Evolutionary conservation across 805 yeast genomes (phyloP), one percentile per base, ranked within the genome.

Genomic region (Pichia nanzhaoensis): DNA sequence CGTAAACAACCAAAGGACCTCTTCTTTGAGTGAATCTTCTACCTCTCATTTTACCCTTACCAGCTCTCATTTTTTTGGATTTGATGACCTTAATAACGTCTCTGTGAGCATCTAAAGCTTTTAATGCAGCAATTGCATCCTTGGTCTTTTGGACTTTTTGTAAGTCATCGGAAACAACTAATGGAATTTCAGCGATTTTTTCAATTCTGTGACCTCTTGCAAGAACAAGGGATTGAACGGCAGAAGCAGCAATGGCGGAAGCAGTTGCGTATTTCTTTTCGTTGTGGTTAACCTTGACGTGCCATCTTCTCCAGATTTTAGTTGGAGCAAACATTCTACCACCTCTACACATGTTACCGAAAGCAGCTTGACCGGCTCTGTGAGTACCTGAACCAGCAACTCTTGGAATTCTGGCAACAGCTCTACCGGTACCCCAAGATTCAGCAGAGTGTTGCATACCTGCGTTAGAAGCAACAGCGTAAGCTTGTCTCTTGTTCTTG

Each of bases 341-440:
- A 75, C 97, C 97, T 78, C 99, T 91, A 83, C 99, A 93, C 99
- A 93, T 93, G 93, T 93, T 93, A 84, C 99, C 99, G 83, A 93
- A 93, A 72, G 99, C 99, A 75, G 89, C 99, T 78, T 93, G 99
- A 75, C 99, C 99, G 59, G 98, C 80, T 79, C 99, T 90, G 95
- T 89, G 96, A 73, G 99, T 93, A 86, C 99, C 99, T 73, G 95
- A 90, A 80, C 99, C 99, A 78, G 96, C 96, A 71, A 93, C 98
- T 84, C 99, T 90, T 81, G 99, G 99, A 74, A 93, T 91, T 83
- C 99, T 91, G 78, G 99, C 98, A 70, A 93, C 96, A 77, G 99
- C 99, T 82, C 99, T 90, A 82, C 99, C 99, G 66, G 99, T 93
- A 89, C 99, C 99, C 99, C 99, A 93, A 57, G 99, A 93, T 79